phyloP scores from a whole-genome alignment of 352 stramenopile species.

The Globisporangium recalcitrans region DNA sequence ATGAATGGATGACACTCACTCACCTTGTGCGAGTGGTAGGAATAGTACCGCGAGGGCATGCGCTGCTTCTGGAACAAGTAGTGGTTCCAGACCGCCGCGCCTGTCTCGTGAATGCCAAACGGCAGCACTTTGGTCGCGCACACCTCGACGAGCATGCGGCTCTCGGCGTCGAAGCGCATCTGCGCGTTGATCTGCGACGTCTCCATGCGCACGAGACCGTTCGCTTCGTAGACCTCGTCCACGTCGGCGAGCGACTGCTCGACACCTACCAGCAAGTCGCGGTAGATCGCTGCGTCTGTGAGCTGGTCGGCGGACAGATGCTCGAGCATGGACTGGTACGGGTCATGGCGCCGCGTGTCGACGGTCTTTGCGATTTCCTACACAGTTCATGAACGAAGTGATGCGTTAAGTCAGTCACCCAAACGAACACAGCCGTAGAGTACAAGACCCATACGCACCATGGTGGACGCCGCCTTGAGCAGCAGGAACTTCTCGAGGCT shows the following conservation, averaged over 20 bases:
- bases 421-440: background rate
- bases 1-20: background rate
- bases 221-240: constrained; percentile 20
- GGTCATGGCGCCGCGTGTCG: background rate
- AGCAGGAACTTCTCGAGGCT: constrained; percentile 8
- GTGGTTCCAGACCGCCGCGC: constrained; percentile 35
- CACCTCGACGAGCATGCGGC: constrained; percentile 18
- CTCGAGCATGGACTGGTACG: background rate
- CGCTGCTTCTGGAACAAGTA: constrained; percentile 22
- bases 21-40: constrained; percentile 23
- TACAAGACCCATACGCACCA: background rate
- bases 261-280: constrained; percentile 19
- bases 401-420: too few relatives aligned
- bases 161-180: constrained; percentile 19
- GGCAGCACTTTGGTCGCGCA: constrained; percentile 30
- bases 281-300: constrained; percentile 12
- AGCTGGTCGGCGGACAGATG: background rate
- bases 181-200: constrained; percentile 24
- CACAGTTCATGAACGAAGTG: background rate
- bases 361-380: background rate
- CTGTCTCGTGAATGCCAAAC: constrained; percentile 24
- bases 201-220: constrained; percentile 20
- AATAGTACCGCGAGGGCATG: constrained; percentile 28
- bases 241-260: constrained; percentile 21
- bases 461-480: background rate